Evolutionary conservation across 805 yeast species (phyloP), one percentile per base, ranked within the genome.

Genomic region (Ogataea paradorogensis): DNA sequence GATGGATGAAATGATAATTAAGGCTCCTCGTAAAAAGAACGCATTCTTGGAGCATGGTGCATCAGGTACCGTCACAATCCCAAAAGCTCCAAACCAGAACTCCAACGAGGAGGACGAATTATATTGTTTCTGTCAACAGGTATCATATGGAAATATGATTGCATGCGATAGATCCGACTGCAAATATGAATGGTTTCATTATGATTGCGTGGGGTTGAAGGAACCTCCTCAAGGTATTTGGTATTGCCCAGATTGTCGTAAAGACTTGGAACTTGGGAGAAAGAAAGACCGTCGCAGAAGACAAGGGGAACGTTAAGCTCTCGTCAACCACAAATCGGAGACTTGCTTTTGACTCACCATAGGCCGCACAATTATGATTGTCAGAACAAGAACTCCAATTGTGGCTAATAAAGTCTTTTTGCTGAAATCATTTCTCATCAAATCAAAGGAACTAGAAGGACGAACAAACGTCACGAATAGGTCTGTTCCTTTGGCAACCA

Each of bases 151-250:
- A 14, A 74, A 74, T 49, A 76, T 76, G 82, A 75, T 76, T 55
- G 82, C 78, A 0, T 76, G 82, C 54, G 82, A 76, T 49, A 76
- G 76, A 45, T 78, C 76, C 25, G 75, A 73, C 52, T 77, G 82
- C 62, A 69, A 74, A 47, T 75, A 64, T 48, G 82, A 77, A 53
- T 77, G 82, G 82, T 77, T 77, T 55, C 82, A 77, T 55, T 77
- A 79, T 70, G 69, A 70, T 40, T 77, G 99, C 70, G 98, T 93
- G 30, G 96, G 96, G 1, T 72, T 93, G 47, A 86, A 83, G 24
- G 90, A 86, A 44, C 96, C 96, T 8, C 99, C 99, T 4, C 79
- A 80, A 55, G 98, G 96, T 11, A 83, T 84, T 33, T 93, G 99
- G 99, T 91, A 81, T 61, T 93, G 99, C 68, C 91, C 97, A 0